These are phyloP conservation scores for Trypanosoma avium DNA, from an alignment of 208 protist genomes.

Conservation along the genomic window DNA sequence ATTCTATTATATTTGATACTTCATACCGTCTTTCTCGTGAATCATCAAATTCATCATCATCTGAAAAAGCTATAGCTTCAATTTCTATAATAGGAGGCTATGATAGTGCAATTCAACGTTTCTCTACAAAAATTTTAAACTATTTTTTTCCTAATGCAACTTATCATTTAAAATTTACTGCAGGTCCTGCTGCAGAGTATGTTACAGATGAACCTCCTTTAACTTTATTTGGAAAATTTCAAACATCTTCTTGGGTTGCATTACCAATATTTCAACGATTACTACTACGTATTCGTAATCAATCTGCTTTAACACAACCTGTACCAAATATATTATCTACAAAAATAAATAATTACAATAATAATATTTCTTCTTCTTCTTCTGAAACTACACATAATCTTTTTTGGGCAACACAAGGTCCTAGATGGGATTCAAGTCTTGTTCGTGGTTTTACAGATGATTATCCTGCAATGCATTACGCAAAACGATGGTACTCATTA, in stretches of 20 bases:
- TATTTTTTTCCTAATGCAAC: slow-evolving; percentile 4
- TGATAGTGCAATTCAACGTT: slow-evolving; percentile 42
- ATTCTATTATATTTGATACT: slow-evolving; percentile 5
- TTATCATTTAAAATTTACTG: slow-evolving; percentile 34
- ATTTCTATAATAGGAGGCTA: slow-evolving; percentile 30
- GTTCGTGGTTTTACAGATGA: slow-evolving; percentile 59
- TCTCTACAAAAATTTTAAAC: slow-evolving; percentile 21
- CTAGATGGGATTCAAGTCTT: slow-evolving; percentile 44
- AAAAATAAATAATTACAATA: not conserved
- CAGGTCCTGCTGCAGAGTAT: slow-evolving; percentile 41
- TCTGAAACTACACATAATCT: slow-evolving; percentile 31
- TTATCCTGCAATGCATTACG: slow-evolving; percentile 50
- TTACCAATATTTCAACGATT: slow-evolving; percentile 29
- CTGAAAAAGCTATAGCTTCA: slow-evolving; percentile 27
- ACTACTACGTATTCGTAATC: slow-evolving; percentile 43
- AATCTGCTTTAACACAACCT: slow-evolving; percentile 28
- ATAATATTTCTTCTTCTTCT: not conserved
- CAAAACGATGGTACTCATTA: slow-evolving; percentile 49
- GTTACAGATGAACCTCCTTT: slow-evolving; percentile 1
- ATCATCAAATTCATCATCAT: not conserved
- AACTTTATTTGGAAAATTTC: slow-evolving; percentile 47
- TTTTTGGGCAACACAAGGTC: slow-evolving; percentile 75
- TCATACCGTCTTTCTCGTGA: not conserved
- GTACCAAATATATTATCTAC: slow-evolving; percentile 12
- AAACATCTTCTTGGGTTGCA: slow-evolving; percentile 40